A percentile compares a stretch with the other conserved stretches of the same genome.
Evolutionary conservation across 352 stramenopile genomes (phyloP).

Genomic region (Globisporangium barbulae): DNA sequence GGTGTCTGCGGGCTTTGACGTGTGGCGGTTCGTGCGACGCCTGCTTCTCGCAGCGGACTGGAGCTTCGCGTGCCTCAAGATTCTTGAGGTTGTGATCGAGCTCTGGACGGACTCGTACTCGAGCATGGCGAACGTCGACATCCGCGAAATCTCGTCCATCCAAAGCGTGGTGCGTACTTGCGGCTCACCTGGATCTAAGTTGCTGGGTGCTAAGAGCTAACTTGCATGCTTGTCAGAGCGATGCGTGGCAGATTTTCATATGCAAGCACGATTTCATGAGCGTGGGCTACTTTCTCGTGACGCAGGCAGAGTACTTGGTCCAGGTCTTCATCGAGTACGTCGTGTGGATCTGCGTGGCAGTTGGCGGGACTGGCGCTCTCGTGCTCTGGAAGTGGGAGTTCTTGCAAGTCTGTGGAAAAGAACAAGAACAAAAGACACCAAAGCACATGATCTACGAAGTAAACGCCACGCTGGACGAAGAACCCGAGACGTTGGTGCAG

Average conservation of each 20-base stretch:
- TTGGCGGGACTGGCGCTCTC: constrained; percentile 31
- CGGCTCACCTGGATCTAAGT: not conserved
- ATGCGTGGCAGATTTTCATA: constrained; percentile 37
- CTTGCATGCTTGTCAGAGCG: not conserved
- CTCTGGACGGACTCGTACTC: constrained; percentile 66
- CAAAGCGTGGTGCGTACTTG: constrained; percentile 26
- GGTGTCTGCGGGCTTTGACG: not conserved
- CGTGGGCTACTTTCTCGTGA: constrained; percentile 38
- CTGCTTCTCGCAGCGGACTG: constrained; percentile 15
- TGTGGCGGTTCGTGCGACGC: not conserved
- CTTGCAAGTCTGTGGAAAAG: constrained; percentile 10
- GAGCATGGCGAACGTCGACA: constrained; percentile 47
- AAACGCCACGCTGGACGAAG: not conserved
- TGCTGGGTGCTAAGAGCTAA: not conserved
- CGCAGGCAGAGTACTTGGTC: constrained; percentile 29
- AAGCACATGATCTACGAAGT: not conserved
- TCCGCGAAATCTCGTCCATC: constrained; percentile 45
- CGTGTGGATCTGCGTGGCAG: constrained; percentile 29
- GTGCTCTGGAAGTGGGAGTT: constrained; percentile 45
- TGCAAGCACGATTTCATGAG: constrained; percentile 40
- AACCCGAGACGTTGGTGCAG: constrained; percentile 3
- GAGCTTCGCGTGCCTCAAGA: constrained; percentile 27
- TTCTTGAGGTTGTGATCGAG: constrained; percentile 31
- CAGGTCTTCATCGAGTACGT: constrained; percentile 37
- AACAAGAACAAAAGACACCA: not conserved